Evolutionary conservation across 345 rosid genomes (phyloP), one percentile per base, ranked within the genome.

Genomic region (Citrus australasica): DNA sequence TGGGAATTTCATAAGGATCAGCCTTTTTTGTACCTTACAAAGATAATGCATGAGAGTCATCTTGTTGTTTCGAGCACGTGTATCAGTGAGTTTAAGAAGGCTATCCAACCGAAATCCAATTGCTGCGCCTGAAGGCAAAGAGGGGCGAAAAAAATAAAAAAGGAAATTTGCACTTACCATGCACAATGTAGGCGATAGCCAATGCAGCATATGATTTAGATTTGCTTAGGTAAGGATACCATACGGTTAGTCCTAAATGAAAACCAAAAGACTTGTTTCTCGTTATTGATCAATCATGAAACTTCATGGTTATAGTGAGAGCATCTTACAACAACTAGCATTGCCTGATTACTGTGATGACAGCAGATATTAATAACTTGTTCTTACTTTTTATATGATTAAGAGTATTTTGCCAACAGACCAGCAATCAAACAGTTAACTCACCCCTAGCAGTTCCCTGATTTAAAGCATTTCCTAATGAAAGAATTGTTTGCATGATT

Each of bases 31-130:
- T 87, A 95, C 99, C 97, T 95, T 95, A 83, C 99, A 95, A 71
- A 92, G 93, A 86, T 95, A 95, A 80, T 95, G 98, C 99, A 95
- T 92, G 84, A 95, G 92, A 55, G 99, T 95, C 91, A 93, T 93
- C 86, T 88, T 93, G 79, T 84, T 95, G 82, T 93, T 95, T 81
- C 87, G 87, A 28, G 99, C 97, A 66, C 97, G 87, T 21, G 96
- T 95, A 38, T 95, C 98, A 64, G 96, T 92, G 75, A 95, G 97
- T 79, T 93, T 95, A 72, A 93, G 98, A 81, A 95, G 97, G 80
- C 97, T 93, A 79, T 95, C 99, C 89, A 93, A 82, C 83, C 87
- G 90, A 84, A 95, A 95, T 77, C 98, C 98, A 83, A 95, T 78
- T 69, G 97, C 99, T 66, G 97, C 85, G 53, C 99, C 98, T 93